Conservation (phyloP, 1,284 basidiomycete genomes). For the Apiotrichum akiyoshidainum region DNA sequence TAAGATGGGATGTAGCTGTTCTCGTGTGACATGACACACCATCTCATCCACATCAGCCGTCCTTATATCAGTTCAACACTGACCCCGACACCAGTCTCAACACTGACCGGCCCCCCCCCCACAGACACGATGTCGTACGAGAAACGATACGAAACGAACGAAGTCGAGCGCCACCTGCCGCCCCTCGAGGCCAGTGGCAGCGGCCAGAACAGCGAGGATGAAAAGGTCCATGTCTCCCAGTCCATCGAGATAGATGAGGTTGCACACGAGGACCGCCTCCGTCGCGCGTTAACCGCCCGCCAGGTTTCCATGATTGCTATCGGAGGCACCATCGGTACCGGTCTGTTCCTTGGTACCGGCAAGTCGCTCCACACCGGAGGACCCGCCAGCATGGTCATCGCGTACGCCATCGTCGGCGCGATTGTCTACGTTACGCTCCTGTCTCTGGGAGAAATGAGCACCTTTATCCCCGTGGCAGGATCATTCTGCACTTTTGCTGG, state of each 20-base stretch:
- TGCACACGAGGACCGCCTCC: constrained; percentile 9
- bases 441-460: constrained; percentile 52
- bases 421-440: constrained; percentile 50
- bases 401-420: constrained; percentile 39
- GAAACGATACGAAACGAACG: too few species aligned
- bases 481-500: constrained; percentile 73
- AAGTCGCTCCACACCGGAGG: constrained; percentile 43
- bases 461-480: constrained; percentile 55
- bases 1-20: too few species aligned
- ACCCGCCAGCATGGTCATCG: constrained; percentile 35
- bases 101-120: too few species aligned
- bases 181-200: too few species aligned
- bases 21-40: too few species aligned
- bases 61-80: too few species aligned
- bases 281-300: constrained; percentile 8
- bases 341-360: constrained; percentile 17
- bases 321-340: constrained; percentile 22
- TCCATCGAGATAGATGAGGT: neutral
- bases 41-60: too few species aligned
- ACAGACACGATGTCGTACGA: too few species aligned
- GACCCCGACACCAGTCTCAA: too few species aligned
- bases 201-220: neutral
- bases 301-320: constrained; percentile 30
- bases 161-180: too few species aligned
- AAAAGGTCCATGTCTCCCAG: neutral